Evolutionary conservation across 139 green algal species (phyloP).

Genomic region (Chlamydomonas applanata): DNA sequence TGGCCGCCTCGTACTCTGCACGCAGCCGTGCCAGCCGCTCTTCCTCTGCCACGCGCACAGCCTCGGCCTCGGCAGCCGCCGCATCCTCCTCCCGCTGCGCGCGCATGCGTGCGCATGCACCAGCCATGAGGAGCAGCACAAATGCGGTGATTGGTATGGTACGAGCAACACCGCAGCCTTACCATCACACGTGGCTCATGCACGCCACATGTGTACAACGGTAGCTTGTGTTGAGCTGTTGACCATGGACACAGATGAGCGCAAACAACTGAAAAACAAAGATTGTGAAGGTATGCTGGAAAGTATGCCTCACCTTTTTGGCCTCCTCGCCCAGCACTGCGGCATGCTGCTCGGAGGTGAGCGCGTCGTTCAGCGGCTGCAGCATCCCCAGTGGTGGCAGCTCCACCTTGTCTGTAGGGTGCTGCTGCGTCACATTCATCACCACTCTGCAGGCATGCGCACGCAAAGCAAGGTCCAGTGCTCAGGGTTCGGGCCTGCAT

Average conservation of each 20-base stretch:
- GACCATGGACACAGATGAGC: too few species aligned
- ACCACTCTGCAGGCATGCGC: slow-evolving; percentile 37
- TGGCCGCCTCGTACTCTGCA: slow-evolving; percentile 53
- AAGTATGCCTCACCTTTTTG: slow-evolving; percentile 37
- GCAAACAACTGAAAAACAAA: too few species aligned
- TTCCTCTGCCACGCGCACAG: slow-evolving; percentile 32
- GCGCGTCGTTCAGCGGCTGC: slow-evolving; percentile 37
- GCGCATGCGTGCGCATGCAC: background rate
- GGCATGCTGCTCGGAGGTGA: slow-evolving; percentile 50
- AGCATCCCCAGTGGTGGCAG: slow-evolving; percentile 19
- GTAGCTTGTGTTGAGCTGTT: too few species aligned
- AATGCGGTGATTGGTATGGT: too few species aligned
- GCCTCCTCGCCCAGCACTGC: slow-evolving; percentile 34
- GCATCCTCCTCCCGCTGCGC: slow-evolving; percentile 21
- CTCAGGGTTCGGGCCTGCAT: too few species aligned
- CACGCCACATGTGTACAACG: background rate
- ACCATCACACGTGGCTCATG: background rate
- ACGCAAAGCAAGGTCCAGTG: too few species aligned
- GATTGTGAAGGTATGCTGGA: too few species aligned
- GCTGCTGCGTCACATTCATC: slow-evolving; percentile 43
- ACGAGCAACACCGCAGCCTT: too few species aligned
- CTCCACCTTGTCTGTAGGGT: slow-evolving; percentile 48
- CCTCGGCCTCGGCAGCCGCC: slow-evolving; percentile 20
- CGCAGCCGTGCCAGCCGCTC: slow-evolving; percentile 35
- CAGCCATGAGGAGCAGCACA: background rate